Percentiles rank a stretch among this genome's conserved stretches.
Conservation (phyloP, 768 basidiomycete genomes). For the Rhizopogon roseolus region DNA sequence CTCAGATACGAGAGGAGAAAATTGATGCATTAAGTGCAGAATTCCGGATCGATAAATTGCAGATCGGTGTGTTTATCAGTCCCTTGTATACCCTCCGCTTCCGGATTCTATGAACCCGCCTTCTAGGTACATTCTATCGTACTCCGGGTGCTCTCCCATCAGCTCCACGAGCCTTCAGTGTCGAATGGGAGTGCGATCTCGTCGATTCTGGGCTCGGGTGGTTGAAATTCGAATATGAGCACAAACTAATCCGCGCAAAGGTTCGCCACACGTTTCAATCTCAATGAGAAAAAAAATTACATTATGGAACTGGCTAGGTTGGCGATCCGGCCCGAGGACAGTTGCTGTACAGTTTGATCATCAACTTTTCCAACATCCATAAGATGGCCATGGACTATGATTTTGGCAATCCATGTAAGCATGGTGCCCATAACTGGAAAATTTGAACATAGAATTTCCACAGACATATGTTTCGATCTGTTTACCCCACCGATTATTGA, state of each 20-base stretch:
- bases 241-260: constrained; percentile 59
- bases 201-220: constrained; percentile 41
- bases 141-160: constrained; percentile 18
- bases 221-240: constrained; percentile 62
- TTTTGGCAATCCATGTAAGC: constrained; percentile 57
- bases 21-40: constrained; percentile 38
- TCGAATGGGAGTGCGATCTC: constrained; percentile 64
- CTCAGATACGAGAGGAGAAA: constrained; percentile 43
- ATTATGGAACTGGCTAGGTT: constrained; percentile 34
- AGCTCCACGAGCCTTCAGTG: constrained; percentile 52
- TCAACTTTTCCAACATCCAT: constrained; percentile 54
- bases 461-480: constrained; percentile 68
- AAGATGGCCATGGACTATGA: constrained; percentile 61
- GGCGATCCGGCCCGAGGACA: constrained; percentile 51
- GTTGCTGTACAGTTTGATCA: constrained; percentile 44
- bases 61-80: constrained; percentile 60
- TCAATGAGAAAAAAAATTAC: too few relatives aligned
- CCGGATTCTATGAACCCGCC: background rate
- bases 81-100: background rate
- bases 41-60: constrained; percentile 56
- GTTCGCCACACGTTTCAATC: constrained; percentile 29
- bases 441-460: constrained; percentile 7
- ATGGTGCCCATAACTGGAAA: background rate
- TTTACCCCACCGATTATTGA: constrained; percentile 63
- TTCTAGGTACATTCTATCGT: constrained; percentile 24